Conservation (phyloP, 495 filamentous ascomycete species). For the Penicillium pulvis region DNA sequence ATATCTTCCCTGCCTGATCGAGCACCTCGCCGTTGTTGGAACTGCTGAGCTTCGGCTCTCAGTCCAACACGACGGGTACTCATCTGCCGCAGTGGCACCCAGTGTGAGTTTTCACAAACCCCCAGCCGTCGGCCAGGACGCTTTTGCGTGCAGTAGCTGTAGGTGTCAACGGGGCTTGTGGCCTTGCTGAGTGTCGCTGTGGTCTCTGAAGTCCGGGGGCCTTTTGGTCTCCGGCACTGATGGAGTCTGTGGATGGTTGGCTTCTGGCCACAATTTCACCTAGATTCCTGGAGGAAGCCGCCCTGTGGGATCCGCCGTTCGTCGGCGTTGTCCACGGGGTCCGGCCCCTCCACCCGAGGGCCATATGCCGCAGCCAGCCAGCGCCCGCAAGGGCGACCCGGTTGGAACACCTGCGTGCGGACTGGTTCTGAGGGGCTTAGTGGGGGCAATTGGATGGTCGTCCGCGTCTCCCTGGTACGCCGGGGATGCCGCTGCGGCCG, state of each 20-base stretch:
- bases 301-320: conserved; percentile 37
- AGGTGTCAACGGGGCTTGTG: background rate
- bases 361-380: conserved; percentile 33
- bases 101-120: background rate
- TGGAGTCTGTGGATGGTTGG: conserved; percentile 57
- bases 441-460: conserved; percentile 51
- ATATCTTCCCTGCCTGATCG: conserved; percentile 12
- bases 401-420: conserved; percentile 32
- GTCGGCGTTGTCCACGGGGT: conserved; percentile 27
- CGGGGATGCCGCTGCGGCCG: conserved; percentile 16
- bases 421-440: conserved; percentile 44
- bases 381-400: conserved; percentile 4
- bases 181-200: background rate
- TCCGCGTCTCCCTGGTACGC: conserved; percentile 20
- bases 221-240: conserved; percentile 24
- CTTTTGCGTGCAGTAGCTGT: background rate
- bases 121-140: background rate
- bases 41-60: too few species aligned
- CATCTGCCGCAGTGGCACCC: background rate
- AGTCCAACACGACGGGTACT: background rate
- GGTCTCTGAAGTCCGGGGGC: conserved; percentile 25
- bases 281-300: conserved; percentile 46
- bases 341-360: conserved; percentile 39
- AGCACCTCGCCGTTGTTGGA: conserved; percentile 4
- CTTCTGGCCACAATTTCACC: conserved; percentile 42